Conservation (phyloP, 1,139 yeast species). For the Debaryomyces psychrophilus region DNA sequence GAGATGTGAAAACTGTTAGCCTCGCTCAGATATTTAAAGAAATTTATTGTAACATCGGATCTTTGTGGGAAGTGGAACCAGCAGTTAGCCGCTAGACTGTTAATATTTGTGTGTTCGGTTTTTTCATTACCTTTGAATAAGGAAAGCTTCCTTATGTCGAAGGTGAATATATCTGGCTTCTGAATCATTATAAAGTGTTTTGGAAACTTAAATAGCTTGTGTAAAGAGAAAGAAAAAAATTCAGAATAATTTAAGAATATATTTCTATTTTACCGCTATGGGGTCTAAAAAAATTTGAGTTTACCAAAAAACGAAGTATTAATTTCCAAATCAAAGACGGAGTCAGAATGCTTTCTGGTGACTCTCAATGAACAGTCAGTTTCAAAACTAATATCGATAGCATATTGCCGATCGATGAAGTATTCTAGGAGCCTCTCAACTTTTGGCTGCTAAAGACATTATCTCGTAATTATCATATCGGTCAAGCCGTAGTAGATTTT, state of each 20-base stretch:
- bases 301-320: too few relatives aligned
- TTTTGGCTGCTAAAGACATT: neutral
- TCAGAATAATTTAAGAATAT: neutral
- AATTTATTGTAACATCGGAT: constrained; percentile 25
- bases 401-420: too few relatives aligned
- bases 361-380: too few relatives aligned
- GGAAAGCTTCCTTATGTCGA: constrained; percentile 15
- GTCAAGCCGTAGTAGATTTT: neutral
- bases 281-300: neutral
- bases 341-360: too few relatives aligned
- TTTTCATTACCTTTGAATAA: constrained; percentile 3
- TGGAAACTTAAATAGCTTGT: too few relatives aligned
- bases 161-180: constrained; percentile 4
- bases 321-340: too few relatives aligned
- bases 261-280: neutral
- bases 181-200: neutral
- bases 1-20: constrained; percentile 12
- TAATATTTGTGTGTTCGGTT: neutral
- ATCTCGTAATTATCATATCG: neutral
- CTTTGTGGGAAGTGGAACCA: constrained; percentile 36
- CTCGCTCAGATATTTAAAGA: constrained; percentile 16
- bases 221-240: too few relatives aligned
- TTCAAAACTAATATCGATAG: too few relatives aligned
- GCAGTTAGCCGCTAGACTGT: constrained; percentile 3
- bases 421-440: too few relatives aligned